Conservation (phyloP, 257 asterid species). For the Rauvolfia tetraphylla region DNA sequence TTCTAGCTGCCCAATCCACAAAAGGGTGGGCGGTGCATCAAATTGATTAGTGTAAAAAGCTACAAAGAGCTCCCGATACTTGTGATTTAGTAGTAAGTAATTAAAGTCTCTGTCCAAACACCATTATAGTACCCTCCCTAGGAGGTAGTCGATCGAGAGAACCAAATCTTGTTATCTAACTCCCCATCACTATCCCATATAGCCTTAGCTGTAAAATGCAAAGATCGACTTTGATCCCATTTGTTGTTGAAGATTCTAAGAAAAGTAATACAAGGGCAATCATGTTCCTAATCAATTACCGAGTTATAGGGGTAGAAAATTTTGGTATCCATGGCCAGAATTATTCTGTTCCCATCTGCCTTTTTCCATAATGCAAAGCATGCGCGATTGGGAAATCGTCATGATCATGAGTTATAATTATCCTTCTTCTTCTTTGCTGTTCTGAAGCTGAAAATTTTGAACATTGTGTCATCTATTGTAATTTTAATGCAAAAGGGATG, state of each 20-base stretch:
- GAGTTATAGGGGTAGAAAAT: slow-evolving; percentile 11
- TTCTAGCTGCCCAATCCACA: not conserved
- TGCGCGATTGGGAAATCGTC: slow-evolving; percentile 24
- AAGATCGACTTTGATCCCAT: not conserved
- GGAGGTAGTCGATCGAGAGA: not conserved
- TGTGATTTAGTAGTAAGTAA: not conserved
- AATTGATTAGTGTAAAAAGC: not conserved
- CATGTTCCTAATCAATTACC: slow-evolving; percentile 19
- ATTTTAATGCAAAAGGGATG: not conserved
- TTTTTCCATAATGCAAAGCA: slow-evolving; percentile 19
- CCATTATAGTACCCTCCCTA: not conserved
- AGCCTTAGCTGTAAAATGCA: slow-evolving; percentile 16
- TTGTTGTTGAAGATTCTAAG: not conserved
- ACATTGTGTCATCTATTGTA: slow-evolving; percentile 6
- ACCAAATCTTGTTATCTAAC: not conserved
- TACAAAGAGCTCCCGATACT: not conserved
- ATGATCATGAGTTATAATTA: slow-evolving; percentile 9
- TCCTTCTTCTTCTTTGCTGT: not conserved
- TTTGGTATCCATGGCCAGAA: slow-evolving; percentile 20
- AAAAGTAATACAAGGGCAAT: slow-evolving; percentile 14
- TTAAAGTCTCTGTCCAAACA: not conserved
- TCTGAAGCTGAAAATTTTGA: slow-evolving; percentile 12
- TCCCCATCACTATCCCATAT: not conserved
- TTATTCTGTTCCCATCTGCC: slow-evolving; percentile 22
- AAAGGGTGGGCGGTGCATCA: not conserved